Base-by-base conservation (phyloP, 2,329 filamentous ascomycete species). In the Exophiala sp. region DNA sequence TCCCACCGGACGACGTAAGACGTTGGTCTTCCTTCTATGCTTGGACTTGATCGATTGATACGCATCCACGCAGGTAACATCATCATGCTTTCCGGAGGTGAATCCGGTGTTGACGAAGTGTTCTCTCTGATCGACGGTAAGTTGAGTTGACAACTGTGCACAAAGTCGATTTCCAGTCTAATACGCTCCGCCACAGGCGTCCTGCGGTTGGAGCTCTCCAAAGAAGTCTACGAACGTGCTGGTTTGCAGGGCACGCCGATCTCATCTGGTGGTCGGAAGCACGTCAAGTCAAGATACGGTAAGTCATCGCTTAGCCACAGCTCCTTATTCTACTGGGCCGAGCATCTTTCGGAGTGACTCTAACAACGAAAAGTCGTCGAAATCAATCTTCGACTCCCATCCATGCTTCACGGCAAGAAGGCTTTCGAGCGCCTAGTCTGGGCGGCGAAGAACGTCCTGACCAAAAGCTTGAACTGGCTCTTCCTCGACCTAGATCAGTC, bases 401-500 rank as follows among this genome's bases (percentile, higher is more conserved):
- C 85, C 0, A 96, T 96, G 89, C 69, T 89, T 6, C 86, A 85
- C 50, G 91, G 91, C 3, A 94, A 90, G 68, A 91, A 87, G 60
- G 87, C 85, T 0, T 96, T 95, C 65, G 86, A 91, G 58, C 78
- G 89, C 42, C 74, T 96, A 11, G 69, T 86, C 5, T 88, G 88
- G 77, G 89, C 90, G 11, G 90, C 85, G 68, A 85, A 86, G 63
- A 89, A 90, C 59, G 89, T 89, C 18, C 75, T 96, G 18, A 82
- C 79, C 45, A 72, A 78, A 41, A 82, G 48, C 41, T 35, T 57
- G 5, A 46, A n/a, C 14, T 61, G 57, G 57, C 46, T 59, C 21
- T 50, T 58, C 38, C 5, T 54, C 9, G 58, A 61, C 34, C 34
- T 55, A 34, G 40, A 21, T 21, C 6, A 16, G 5, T 7, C 24